Evolutionary conservation across 2,329 filamentous ascomycete genomes (phyloP), one percentile per base, ranked within the genome.

Genomic region (Curvularia eragrostidis): DNA sequence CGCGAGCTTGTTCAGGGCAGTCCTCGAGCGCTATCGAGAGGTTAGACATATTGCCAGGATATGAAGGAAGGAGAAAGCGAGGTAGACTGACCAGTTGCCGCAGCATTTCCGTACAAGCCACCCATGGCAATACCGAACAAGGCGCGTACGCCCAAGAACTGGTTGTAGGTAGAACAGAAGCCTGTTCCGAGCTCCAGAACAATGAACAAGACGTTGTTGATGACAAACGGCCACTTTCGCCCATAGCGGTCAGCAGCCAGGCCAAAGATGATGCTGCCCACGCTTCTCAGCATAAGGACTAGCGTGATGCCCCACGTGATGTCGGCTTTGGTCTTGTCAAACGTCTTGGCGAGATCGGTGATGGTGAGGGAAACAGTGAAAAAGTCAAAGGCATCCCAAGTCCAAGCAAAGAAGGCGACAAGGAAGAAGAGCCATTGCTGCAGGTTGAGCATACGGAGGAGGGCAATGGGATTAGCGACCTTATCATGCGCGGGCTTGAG

Each of bases 71-170:
- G 49, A n/a, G 15, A 12, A 43, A 12, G 4, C 9, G 8, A 21
- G 47, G 10, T 7, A 43, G 34, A 56, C 64, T 54, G 30, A 73
- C 71, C 72, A 2, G 85, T 88, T 0, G 86, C 85, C 9, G 85
- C 84, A 10, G 83, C 84, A 63, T 87, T 87, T 3, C 85, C 85
- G 64, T 87, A 87, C 10, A 87, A 70, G 48, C 85, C 85, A 19
- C 85, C 85, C 86, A 88, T 88, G 6, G 86, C 86, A 66, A 88
- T 84, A 19, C 86, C 86, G 63, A 86, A 88, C 3, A 88, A 75
- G 0, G 86, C 83, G 15, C 86, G 80, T 46, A 85, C 84, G 2
- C 78, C 85, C 32, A 88, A 74, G 64, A 88, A 88, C 59, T 84
- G 80, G 8, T 82, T 70, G 67, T 87, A 87, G 1, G 83, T 87